Evolutionary conservation across 768 basidiomycete genomes (phyloP).

Genomic region (Terana coerulea): DNA sequence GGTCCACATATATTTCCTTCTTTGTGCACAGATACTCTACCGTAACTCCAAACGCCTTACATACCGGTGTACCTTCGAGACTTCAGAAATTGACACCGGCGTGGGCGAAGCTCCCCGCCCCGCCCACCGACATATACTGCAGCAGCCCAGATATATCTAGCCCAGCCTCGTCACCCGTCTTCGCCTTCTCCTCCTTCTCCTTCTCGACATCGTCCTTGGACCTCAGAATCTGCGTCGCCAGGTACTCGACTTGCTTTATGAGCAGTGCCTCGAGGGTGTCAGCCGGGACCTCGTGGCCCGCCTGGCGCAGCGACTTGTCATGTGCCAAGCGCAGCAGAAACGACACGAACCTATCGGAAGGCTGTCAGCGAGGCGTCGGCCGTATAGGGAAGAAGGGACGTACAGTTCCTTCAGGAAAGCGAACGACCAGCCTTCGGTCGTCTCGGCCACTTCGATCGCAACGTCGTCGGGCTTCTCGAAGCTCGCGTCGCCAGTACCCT

Average conservation of each 20-base stretch:
- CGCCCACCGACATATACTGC: no score
- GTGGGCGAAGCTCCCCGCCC: no score
- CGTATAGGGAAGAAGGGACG: slow-evolving; percentile 25
- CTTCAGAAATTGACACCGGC: no score
- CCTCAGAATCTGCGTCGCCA: slow-evolving; percentile 14
- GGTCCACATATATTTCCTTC: no score
- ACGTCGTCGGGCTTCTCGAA: slow-evolving; percentile 26
- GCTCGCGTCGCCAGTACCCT: slow-evolving; percentile 17
- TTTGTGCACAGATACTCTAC: no score
- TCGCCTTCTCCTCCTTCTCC: neutral
- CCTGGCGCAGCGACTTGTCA: slow-evolving; percentile 14
- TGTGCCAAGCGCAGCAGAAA: slow-evolving; percentile 32
- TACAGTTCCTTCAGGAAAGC: slow-evolving; percentile 41
- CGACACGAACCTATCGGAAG: slow-evolving; percentile 31
- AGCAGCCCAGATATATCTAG: no score
- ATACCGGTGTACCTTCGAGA: no score
- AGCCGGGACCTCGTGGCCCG: neutral
- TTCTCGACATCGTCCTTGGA: slow-evolving; percentile 10
- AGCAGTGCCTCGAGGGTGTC: slow-evolving; percentile 4
- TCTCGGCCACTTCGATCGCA: slow-evolving; percentile 29
- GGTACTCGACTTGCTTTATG: slow-evolving; percentile 14
- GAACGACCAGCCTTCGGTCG: slow-evolving; percentile 38
- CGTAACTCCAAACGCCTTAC: no score
- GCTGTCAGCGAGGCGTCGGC: slow-evolving; percentile 34
- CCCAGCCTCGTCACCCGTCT: no score